A percentile compares a stretch with the other conserved stretches of the same genome.
Conservation (phyloP, 352 stramenopile species). For the Pythium aristosporum region DNA sequence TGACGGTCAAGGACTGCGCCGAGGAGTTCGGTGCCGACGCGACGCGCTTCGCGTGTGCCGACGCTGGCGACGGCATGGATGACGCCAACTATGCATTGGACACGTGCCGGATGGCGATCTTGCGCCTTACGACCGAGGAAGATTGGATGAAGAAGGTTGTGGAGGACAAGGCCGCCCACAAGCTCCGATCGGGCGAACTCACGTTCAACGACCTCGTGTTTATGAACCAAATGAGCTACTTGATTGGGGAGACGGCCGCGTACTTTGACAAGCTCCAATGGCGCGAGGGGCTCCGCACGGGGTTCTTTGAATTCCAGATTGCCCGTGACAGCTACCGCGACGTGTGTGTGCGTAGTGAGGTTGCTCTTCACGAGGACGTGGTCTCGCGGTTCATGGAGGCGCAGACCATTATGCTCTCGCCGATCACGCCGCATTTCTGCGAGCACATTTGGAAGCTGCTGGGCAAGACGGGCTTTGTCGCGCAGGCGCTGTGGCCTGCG, state of each 20-base stretch:
- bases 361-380: slow-evolving; percentile 92
- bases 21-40: slow-evolving; percentile 95
- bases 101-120: slow-evolving; percentile 97
- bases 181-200: slow-evolving; percentile 73
- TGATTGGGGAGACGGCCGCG: slow-evolving; percentile 89
- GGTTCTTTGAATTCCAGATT: slow-evolving; percentile 99
- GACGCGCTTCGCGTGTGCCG: slow-evolving; percentile 97
- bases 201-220: slow-evolving; percentile 96
- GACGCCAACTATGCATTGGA: slow-evolving; percentile 99
- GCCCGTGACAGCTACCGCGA: slow-evolving; percentile 97
- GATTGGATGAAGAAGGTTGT: slow-evolving; percentile 95
- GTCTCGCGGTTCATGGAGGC: slow-evolving; percentile 93
- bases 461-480: slow-evolving; percentile 91
- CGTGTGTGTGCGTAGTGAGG: slow-evolving; percentile 86
- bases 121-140: slow-evolving; percentile 97
- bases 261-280: slow-evolving; percentile 92
- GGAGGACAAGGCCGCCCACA: slow-evolving; percentile 70
- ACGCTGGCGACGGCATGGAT: slow-evolving; percentile 97
- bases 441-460: slow-evolving; percentile 93
- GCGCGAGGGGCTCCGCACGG: slow-evolving; percentile 96
- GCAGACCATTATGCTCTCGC: slow-evolving; percentile 93
- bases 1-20: slow-evolving; percentile 98
- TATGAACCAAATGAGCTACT: slow-evolving; percentile 96
- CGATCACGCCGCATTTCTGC: slow-evolving; percentile 95
- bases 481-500: slow-evolving; percentile 86